Conservation (phyloP, 176 grass and related monocot genomes). For the Raddia guianensis region DNA sequence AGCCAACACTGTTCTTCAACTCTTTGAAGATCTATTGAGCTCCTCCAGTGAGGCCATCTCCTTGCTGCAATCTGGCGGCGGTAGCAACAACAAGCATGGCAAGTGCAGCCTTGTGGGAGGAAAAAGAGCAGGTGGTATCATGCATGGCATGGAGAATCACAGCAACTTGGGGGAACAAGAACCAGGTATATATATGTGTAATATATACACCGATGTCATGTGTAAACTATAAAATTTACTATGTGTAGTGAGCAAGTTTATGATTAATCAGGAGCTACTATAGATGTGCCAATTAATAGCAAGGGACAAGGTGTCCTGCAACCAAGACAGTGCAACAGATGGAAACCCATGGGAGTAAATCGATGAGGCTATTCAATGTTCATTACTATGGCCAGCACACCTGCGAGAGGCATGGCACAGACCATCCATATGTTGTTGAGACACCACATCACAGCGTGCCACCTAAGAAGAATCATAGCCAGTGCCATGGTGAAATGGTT, state of each 20-base stretch:
- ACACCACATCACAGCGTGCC: neutral
- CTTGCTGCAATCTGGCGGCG: neutral
- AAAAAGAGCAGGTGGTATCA: neutral
- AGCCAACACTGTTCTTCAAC: neutral
- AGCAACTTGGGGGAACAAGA: neutral
- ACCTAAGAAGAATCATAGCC: neutral
- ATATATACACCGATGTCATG: neutral
- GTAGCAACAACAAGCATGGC: neutral
- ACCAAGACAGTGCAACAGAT: constrained; percentile 44
- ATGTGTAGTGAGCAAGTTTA: neutral
- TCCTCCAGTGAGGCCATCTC: constrained; percentile 23
- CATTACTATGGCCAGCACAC: constrained; percentile 27
- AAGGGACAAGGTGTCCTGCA: constrained; percentile 33
- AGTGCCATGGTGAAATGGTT: neutral
- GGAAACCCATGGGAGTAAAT: constrained; percentile 10
- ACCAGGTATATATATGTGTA: constrained; percentile 19
- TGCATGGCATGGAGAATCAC: neutral
- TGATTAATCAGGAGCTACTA: constrained; percentile 45
- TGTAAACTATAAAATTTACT: neutral
- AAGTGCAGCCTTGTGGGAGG: neutral
- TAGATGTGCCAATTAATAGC: constrained; percentile 34
- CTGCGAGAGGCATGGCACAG: neutral
- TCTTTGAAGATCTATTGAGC: constrained; percentile 10
- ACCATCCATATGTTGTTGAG: neutral
- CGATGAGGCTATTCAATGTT: constrained; percentile 10